Base-by-base conservation (phyloP, 2,329 filamentous ascomycete species). In the Stylonectria norvegica region DNA sequence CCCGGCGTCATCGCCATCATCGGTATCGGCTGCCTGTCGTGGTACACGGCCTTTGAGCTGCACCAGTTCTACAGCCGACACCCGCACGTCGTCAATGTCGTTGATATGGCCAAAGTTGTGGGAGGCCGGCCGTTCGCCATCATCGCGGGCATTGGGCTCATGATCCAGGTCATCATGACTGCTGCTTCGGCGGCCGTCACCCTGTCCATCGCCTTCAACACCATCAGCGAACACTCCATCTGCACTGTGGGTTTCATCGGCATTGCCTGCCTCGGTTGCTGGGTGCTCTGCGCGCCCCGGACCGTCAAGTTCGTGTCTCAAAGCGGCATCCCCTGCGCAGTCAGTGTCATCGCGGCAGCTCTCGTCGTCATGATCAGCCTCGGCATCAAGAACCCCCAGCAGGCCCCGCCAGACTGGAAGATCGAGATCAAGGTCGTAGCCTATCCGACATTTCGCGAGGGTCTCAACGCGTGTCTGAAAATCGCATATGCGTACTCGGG, bases 111-210 rank as follows among this genome's bases (percentile, higher is more conserved):
- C 72, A 56, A 72, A 68, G 55, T 78, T 64, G 53, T 77, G 66
- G 68, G 62, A 1, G 60, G 61, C 2, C 49, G 50, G 2, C 40
- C 49, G 4, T 48, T 64, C 11, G 58, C 57, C 19, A 45, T 57
- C 15, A 18, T 52, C 1, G 43, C 57, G 7, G 60, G 80, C 2
- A 64, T 81, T 51, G 85, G 85, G 70, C 83, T 87, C 58, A 58
- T 86, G 10, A 60, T 86, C 49, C 86, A 87, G 68, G 85, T 86
- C 57, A 84, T 79, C 36, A 83, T 85, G 63, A 85, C 85, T 42
- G 75, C 78, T 65, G 80, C 78, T 30, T 73, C 84, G 43, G 81
- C 85, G 55, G 81, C 78, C 53, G 69, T 86, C 35, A 78, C 80
- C 3, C 78, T 82, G 33, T 76, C 81, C 30, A 76, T 84, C 53